Evolutionary conservation across 2,329 filamentous ascomycete species (phyloP), one percentile per base, ranked within the genome.

Genomic region (Ploettnerulaceae sp.): DNA sequence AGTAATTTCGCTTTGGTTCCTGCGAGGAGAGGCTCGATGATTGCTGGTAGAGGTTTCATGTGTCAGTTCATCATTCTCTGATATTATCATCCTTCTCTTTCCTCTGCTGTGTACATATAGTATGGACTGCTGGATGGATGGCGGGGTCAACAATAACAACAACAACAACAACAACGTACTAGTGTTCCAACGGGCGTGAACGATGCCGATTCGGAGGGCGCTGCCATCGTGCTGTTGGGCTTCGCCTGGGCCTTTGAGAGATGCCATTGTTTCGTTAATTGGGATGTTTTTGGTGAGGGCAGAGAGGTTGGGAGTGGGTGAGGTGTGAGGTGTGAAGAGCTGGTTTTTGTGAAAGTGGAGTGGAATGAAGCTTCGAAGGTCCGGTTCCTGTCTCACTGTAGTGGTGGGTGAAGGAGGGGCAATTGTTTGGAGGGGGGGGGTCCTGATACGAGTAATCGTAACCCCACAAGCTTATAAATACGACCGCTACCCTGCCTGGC

Each of bases 131-230:
- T 18, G 31, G n/a, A 33, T 33, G 3, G n/a, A 44, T 52, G 32
- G 26, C 42, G 29, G 39, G 47, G 47, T 43, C 32, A 25, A 35
- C 7, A 12, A n/a, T n/a, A n/a, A n/a, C n/a, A n/a, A n/a, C n/a
- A n/a, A n/a, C n/a, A n/a, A n/a, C n/a, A n/a, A n/a, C 6, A 24
- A 7, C n/a, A 35, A 47, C 47, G n/a, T 55, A 62, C 61, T 56
- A 17, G 58, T 60, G 72, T 98, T 98, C 93, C 93, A 98, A 61
- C 93, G 83, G 49, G 91, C 91, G 71, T 97, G 93, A 49, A 98
- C 79, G 64, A 98, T 97, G 64, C 86, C 91, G 65, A 98, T 84
- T 64, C 93, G 88, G 55, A 98, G 79, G 62, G 73, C 74, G 61
- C 80, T 80, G 67, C 86, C 85, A 64, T 83, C 74, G 67, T 80